These are phyloP conservation scores for Tetrapisispora phaffii DNA, from an alignment of 805 yeast genomes.

Conservation along the genomic window DNA sequence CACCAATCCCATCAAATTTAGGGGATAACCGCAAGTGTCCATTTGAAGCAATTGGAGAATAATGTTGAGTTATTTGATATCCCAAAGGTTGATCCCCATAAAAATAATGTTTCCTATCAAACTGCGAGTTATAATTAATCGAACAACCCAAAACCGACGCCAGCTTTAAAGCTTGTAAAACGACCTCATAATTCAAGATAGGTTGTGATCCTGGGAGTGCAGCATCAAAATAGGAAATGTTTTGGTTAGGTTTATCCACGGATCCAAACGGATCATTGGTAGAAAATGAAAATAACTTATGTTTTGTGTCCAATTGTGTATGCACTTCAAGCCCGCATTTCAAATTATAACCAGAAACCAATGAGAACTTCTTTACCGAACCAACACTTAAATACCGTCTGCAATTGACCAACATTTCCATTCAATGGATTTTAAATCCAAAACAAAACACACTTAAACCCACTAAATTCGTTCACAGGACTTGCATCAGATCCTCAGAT, in stretches of 20 bases:
- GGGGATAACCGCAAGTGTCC: slow-evolving; percentile 47
- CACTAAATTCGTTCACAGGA: no score
- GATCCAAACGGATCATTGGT: slow-evolving; percentile 37
- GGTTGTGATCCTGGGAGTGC: slow-evolving; percentile 94
- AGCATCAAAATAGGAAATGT: slow-evolving; percentile 69
- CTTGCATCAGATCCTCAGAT: no score
- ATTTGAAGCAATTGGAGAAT: slow-evolving; percentile 61
- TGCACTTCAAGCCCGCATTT: slow-evolving; percentile 92
- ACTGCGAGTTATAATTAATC: slow-evolving; percentile 48
- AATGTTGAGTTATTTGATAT: slow-evolving; percentile 89
- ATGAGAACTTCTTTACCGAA: not conserved
- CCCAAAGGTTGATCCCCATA: slow-evolving; percentile 96
- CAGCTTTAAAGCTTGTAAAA: slow-evolving; percentile 59
- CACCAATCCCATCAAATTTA: slow-evolving; percentile 44
- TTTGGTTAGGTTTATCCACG: slow-evolving; percentile 49
- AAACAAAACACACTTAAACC: no score
- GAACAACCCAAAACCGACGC: slow-evolving; percentile 59
- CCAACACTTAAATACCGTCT: not conserved
- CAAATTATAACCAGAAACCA: slow-evolving; percentile 29
- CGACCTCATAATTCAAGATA: slow-evolving; percentile 59
- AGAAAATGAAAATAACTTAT: slow-evolving; percentile 69
- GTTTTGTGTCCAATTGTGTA: slow-evolving; percentile 67
- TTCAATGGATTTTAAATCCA: no score
- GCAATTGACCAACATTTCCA: not conserved
- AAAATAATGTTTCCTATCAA: slow-evolving; percentile 92